Evolutionary conservation across 2,329 filamentous ascomycete genomes (phyloP).

Genomic region (Rhinocladiella similis): DNA sequence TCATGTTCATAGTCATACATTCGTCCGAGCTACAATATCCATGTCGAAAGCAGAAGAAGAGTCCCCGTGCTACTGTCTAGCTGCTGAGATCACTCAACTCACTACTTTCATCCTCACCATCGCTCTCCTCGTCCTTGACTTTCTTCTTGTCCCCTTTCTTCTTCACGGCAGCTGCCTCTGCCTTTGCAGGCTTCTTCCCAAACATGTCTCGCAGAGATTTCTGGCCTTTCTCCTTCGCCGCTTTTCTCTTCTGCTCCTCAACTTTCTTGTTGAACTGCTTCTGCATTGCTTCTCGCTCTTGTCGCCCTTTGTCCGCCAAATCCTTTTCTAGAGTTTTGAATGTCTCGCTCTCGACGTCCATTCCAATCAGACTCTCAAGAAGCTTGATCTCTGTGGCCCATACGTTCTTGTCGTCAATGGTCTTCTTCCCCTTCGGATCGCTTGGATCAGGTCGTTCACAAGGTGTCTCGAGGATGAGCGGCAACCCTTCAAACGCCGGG

Average conservation of each 20-base stretch:
- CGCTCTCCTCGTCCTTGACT: conserved; percentile 39
- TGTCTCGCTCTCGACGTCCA: conserved; percentile 72
- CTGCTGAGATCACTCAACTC: conserved; percentile 9
- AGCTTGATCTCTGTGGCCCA: conserved; percentile 96
- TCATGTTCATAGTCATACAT: neutral
- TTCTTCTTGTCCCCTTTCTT: conserved; percentile 36
- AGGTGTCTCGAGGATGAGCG: conserved; percentile 95
- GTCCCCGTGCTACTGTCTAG: neutral
- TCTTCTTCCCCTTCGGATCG: conserved; percentile 28
- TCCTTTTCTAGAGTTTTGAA: conserved; percentile 67
- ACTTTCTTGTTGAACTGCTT: conserved; percentile 76
- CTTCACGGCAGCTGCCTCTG: conserved; percentile 23
- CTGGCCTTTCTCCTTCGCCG: conserved; percentile 58
- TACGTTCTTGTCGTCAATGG: conserved; percentile 70
- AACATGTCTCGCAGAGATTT: conserved; percentile 41
- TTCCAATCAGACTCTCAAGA: conserved; percentile 81
- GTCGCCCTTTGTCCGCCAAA: conserved; percentile 66
- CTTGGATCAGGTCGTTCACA: conserved; percentile 65
- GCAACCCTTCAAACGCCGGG: conserved; percentile 70
- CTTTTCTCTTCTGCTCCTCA: conserved; percentile 56
- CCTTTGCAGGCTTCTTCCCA: conserved; percentile 37
- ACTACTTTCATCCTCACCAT: conserved; percentile 19
- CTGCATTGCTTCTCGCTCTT: conserved; percentile 72
- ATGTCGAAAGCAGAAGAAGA: too few relatives aligned
- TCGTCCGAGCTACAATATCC: neutral